phyloP scores from a whole-genome alignment of 345 rosid genomes.

The Trapa incisa region DNA sequence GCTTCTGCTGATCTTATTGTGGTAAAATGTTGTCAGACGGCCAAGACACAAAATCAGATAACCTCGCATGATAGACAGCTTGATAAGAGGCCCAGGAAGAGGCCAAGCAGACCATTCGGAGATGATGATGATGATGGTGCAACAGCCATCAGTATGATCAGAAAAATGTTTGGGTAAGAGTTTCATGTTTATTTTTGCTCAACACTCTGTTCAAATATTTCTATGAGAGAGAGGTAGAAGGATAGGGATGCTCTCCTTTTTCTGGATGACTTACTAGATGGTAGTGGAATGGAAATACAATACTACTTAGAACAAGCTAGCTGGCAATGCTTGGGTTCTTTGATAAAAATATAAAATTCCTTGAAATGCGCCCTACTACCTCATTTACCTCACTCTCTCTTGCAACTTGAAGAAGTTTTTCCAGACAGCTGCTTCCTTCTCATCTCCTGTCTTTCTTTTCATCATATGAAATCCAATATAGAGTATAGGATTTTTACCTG shows the following conservation, averaged over 20 bases:
- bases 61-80: slow-evolving; percentile 19
- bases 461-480: neutral
- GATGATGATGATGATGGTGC: slow-evolving; percentile 32
- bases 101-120: slow-evolving; percentile 21
- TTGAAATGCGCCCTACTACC: too few species aligned
- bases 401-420: too few species aligned
- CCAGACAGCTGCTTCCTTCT: too few species aligned
- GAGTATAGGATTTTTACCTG: neutral
- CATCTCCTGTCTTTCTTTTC: neutral
- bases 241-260: neutral
- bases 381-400: too few species aligned
- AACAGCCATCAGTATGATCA: slow-evolving; percentile 34
- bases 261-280: neutral
- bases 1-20: slow-evolving; percentile 2
- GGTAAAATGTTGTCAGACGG: slow-evolving; percentile 18
- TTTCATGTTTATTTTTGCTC: too few species aligned
- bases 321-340: too few species aligned
- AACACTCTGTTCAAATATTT: neutral
- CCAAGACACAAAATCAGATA: slow-evolving; percentile 39
- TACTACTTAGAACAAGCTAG: neutral
- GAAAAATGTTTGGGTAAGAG: slow-evolving; percentile 45
- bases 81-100: slow-evolving; percentile 43
- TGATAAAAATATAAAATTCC: too few species aligned
- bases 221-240: too few species aligned
- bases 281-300: neutral